These are phyloP conservation scores for Pterocarpus macrocarpus DNA, from an alignment of 306 rosid genomes.

Conservation along the genomic window DNA sequence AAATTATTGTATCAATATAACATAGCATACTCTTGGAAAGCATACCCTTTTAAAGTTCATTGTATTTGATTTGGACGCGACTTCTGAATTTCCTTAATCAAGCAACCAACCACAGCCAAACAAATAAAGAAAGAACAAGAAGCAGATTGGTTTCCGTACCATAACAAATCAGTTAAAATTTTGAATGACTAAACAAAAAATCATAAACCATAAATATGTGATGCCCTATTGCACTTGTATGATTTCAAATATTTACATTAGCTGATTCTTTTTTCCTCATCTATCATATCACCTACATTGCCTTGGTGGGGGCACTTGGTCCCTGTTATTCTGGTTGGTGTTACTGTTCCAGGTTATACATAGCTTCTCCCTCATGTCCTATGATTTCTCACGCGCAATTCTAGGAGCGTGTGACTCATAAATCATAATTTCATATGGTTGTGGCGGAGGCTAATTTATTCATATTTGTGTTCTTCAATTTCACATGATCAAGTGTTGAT, in stretches of 20 bases:
- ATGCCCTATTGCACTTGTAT: slow-evolving; percentile 14
- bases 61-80: slow-evolving; percentile 28
- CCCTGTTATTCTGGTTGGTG: slow-evolving; percentile 41
- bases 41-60: background rate
- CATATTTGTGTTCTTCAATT: background rate
- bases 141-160: slow-evolving; percentile 24
- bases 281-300: slow-evolving; percentile 64
- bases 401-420: background rate
- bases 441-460: slow-evolving; percentile 6
- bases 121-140: background rate
- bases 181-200: slow-evolving; percentile 29
- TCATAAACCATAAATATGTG: slow-evolving; percentile 18
- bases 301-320: slow-evolving; percentile 45
- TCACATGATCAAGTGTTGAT: slow-evolving; percentile 12
- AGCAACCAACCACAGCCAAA: slow-evolving; percentile 7
- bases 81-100: slow-evolving; percentile 36
- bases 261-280: slow-evolving; percentile 43
- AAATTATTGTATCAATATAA: too few species aligned
- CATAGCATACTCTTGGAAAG: background rate
- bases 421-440: background rate
- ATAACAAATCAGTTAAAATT: slow-evolving; percentile 39
- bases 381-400: slow-evolving; percentile 17
- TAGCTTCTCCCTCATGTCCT: slow-evolving; percentile 36
- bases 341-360: slow-evolving; percentile 6
- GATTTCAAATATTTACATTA: slow-evolving; percentile 43